Base-by-base conservation (phyloP, 352 stramenopile genomes). In the Stramenopiles sp. region DNA sequence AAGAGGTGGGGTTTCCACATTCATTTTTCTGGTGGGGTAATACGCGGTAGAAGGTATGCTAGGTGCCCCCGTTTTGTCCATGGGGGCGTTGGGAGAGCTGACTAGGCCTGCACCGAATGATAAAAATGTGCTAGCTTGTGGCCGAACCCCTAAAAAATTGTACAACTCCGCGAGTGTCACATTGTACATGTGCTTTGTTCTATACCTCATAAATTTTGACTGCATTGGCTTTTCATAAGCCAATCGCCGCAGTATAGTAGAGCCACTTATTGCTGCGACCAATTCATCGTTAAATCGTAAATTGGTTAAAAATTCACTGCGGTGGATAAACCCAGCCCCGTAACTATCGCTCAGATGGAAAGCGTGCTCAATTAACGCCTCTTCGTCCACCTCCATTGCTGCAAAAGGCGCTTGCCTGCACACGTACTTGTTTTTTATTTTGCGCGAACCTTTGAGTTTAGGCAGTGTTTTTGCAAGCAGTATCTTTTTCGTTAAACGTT, bases 241-340 rank as follows among this genome's bases (percentile, higher is more conserved):
- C 25, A 63, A 63, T 25, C 43, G 43, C 25, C 25, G 12, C 25
- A 63, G 25, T 18, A 63, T 25, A 18, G 12, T 63, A 63, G 43
- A 63, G 12, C 43, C 43, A 18, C 12, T 63, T 63, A 63, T 25
- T 18, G 43, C 43, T 18, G 43, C 43, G 12, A 18, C 12, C 12
- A 63, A 18, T 63, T 63, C 43, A 18, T 63, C 43, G 43, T 63
- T 63, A 63, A 63, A 63, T 63, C 25, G 12, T 63, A 63, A 63
- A 18, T 12, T 63, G 12, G 43, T 63, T 25, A 63, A 63, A 63
- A 63, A 63, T 63, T 12, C 25, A 63, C 43, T 63, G 12, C 43
- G 12, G 25, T 63, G 43, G 12, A 63, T 63, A 63, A 63, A 63
- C 12, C 43, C 43, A 18, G 25, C 12, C 25, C 43, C 43, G 25